phyloP scores from a whole-genome alignment of 2,329 filamentous ascomycete species.

The Thermoascus crustaceus region DNA sequence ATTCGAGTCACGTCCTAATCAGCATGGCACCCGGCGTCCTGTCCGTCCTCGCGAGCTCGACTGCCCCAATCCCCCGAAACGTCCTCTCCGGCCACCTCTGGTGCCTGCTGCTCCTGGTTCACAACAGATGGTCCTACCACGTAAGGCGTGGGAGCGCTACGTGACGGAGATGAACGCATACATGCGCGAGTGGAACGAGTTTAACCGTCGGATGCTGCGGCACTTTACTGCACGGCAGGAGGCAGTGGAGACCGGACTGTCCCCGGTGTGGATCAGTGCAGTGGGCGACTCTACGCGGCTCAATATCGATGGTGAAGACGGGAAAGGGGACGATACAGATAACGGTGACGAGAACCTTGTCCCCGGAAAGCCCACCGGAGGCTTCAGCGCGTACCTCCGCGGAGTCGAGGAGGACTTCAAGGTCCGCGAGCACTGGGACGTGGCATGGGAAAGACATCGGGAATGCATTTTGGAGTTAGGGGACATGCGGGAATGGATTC shows the following conservation, averaged over 20 bases:
- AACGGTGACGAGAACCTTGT: conserved; percentile 23
- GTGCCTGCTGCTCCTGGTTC: conserved; percentile 20
- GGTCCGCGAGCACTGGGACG: conserved; percentile 41
- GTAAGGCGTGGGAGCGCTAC: conserved; percentile 44
- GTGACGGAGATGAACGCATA: conserved; percentile 47
- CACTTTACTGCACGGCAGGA: conserved; percentile 49
- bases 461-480: conserved; percentile 36
- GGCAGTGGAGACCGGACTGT: conserved; percentile 37
- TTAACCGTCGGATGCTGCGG: conserved; percentile 46
- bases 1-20: conserved; percentile 47
- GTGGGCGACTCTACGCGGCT: conserved; percentile 39
- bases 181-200: conserved; percentile 48
- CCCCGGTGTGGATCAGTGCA: conserved; percentile 44
- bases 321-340: conserved; percentile 14
- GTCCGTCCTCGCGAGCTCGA: conserved; percentile 32
- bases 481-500: conserved; percentile 30
- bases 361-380: conserved; percentile 27
- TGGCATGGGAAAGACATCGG: conserved; percentile 39
- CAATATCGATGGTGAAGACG: conserved; percentile 21
- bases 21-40: conserved; percentile 34
- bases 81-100: conserved; percentile 33
- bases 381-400: conserved; percentile 38
- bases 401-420: conserved; percentile 38
- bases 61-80: conserved; percentile 45
- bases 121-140: conserved; percentile 32